Percentiles rank a stretch among this genome's conserved stretches.
Evolutionary conservation across 176 grass and related monocot genomes (phyloP).

Genomic region (Rhynchospora breviuscula): DNA sequence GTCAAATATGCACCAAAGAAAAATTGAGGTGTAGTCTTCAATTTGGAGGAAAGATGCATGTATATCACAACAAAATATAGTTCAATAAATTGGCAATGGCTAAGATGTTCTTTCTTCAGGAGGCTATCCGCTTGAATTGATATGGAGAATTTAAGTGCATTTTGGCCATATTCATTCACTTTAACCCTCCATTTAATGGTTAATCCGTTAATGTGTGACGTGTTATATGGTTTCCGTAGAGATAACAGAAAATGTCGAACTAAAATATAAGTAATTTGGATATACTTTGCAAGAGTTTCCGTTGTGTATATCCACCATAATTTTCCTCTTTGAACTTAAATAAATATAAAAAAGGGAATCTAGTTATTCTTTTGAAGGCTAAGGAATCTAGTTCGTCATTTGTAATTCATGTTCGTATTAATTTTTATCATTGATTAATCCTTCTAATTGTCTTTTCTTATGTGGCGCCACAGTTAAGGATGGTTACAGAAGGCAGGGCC

Average conservation of each 20-base stretch:
- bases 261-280: background rate
- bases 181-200: background rate
- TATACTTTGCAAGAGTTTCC: background rate
- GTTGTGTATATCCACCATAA: background rate
- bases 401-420: background rate
- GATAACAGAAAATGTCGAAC: background rate
- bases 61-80: too few relatives aligned
- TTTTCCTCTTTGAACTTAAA: background rate
- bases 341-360: background rate
- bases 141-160: background rate
- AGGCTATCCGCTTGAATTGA: background rate
- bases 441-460: background rate
- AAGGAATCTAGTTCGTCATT: background rate
- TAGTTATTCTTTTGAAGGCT: too few relatives aligned
- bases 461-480: slow-evolving; percentile 56
- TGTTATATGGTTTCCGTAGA: background rate
- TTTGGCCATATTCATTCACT: background rate
- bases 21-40: background rate
- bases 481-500: slow-evolving; percentile 64
- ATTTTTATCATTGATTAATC: background rate
- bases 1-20: background rate
- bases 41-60: too few relatives aligned
- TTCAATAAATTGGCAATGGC: background rate
- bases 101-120: background rate
- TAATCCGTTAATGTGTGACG: too few relatives aligned